Conservation (phyloP, 1,284 basidiomycete genomes). For the Tylopilus microsporus region DNA sequence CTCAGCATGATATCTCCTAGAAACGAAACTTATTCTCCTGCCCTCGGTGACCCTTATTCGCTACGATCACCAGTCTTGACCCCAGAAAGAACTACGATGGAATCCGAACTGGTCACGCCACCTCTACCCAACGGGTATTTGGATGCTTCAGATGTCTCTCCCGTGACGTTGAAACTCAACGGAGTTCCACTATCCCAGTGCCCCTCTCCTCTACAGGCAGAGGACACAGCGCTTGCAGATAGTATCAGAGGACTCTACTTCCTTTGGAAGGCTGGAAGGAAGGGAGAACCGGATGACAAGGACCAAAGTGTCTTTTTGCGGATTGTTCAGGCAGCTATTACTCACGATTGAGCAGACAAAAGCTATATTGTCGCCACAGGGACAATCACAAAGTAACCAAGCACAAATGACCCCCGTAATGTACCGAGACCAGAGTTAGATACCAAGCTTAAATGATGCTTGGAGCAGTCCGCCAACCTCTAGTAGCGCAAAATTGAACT, state of each 20-base stretch:
- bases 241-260: slow-evolving; percentile 33
- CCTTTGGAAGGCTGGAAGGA: slow-evolving; percentile 27
- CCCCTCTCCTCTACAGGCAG: background rate
- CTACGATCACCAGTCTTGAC: slow-evolving; percentile 12
- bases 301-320: slow-evolving; percentile 22
- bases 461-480: slow-evolving; percentile 22
- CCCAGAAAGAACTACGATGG: slow-evolving; percentile 16
- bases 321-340: slow-evolving; percentile 27
- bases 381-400: background rate
- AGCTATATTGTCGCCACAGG: background rate
- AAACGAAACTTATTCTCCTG: slow-evolving; percentile 13
- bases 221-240: slow-evolving; percentile 23
- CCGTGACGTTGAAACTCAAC: slow-evolving; percentile 16
- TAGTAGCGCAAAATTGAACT: slow-evolving; percentile 26
- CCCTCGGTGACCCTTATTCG: slow-evolving; percentile 7
- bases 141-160: slow-evolving; percentile 11
- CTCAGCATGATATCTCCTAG: slow-evolving; percentile 27
- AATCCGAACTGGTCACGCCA: slow-evolving; percentile 29
- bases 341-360: slow-evolving; percentile 16
- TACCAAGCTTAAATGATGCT: slow-evolving; percentile 9
- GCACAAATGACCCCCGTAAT: background rate
- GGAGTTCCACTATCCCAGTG: slow-evolving; percentile 7
- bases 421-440: background rate
- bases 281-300: slow-evolving; percentile 12
- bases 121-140: slow-evolving; percentile 10